Evolutionary conservation across 2,329 filamentous ascomycete genomes (phyloP).

Genomic region (Bipolaris zeicola): DNA sequence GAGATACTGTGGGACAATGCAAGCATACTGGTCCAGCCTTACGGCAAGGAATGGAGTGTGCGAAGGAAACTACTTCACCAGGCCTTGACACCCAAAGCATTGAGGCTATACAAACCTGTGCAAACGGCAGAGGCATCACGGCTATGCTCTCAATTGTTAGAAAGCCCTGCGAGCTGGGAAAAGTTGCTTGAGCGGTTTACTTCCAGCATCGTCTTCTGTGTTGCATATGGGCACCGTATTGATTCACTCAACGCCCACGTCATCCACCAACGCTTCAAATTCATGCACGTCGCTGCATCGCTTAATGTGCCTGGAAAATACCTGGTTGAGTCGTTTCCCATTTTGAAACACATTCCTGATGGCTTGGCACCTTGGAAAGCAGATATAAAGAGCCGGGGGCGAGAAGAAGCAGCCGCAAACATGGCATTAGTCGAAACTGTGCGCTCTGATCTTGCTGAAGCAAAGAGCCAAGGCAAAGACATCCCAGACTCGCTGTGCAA

Average conservation of each 20-base stretch:
- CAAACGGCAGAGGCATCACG: conserved; percentile 58
- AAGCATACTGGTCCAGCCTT: conserved; percentile 56
- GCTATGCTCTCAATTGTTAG: conserved; percentile 52
- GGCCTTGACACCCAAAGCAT: conserved; percentile 53
- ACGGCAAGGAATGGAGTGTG: conserved; percentile 55
- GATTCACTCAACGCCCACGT: conserved; percentile 56
- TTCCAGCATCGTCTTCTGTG: conserved; percentile 57
- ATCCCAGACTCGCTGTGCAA: conserved; percentile 54
- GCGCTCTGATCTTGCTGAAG: conserved; percentile 46
- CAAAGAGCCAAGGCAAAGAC: conserved; percentile 39
- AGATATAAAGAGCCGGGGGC: conserved; percentile 49
- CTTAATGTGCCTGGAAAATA: conserved; percentile 56
- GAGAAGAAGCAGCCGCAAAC: conserved; percentile 49
- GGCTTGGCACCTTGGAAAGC: conserved; percentile 56
- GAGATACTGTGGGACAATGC: conserved; percentile 53
- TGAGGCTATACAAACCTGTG: conserved; percentile 54
- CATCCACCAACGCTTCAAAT: conserved; percentile 54
- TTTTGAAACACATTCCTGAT: conserved; percentile 53
- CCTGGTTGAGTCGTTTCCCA: conserved; percentile 55
- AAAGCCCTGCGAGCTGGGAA: conserved; percentile 51
- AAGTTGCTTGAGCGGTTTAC: conserved; percentile 57
- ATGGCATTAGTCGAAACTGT: conserved; percentile 52
- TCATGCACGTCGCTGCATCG: conserved; percentile 56
- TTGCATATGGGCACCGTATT: conserved; percentile 59
- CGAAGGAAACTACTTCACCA: conserved; percentile 48